These are phyloP conservation scores for Termitomyces sp. DNA, from an alignment of 768 basidiomycete species.

Conservation along the genomic window DNA sequence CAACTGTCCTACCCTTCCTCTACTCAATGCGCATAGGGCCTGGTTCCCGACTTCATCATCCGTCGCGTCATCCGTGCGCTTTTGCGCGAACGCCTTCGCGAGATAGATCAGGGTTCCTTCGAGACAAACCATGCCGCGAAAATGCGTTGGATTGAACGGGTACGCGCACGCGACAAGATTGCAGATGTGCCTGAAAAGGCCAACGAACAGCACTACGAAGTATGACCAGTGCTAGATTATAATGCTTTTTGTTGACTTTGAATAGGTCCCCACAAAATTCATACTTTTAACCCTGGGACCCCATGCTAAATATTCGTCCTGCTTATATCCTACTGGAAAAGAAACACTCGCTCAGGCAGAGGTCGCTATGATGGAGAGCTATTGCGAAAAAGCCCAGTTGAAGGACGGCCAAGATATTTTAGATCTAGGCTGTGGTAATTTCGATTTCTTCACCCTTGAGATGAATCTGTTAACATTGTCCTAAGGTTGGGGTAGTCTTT, in stretches of 20 bases:
- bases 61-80: constrained; percentile 32
- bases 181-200: constrained; percentile 62
- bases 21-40: constrained; percentile 32
- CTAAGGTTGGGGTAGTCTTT: not conserved
- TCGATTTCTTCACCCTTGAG: not conserved
- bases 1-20: not conserved
- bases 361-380: constrained; percentile 57
- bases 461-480: not conserved
- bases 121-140: constrained; percentile 59
- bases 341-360: constrained; percentile 63
- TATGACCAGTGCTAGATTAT: constrained; percentile 16
- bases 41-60: constrained; percentile 54
- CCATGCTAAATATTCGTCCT: constrained; percentile 61
- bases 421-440: constrained; percentile 62
- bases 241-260: not conserved
- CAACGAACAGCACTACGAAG: constrained; percentile 77
- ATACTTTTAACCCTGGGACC: constrained; percentile 63
- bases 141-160: constrained; percentile 59
- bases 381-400: constrained; percentile 59
- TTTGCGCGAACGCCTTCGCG: constrained; percentile 46
- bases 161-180: constrained; percentile 43
- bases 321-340: constrained; percentile 54
- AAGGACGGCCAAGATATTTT: constrained; percentile 56
- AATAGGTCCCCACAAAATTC: constrained; percentile 54
- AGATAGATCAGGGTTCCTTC: constrained; percentile 55